A percentile compares a stretch with the other conserved stretches of the same genome.
phyloP scores from a whole-genome alignment of 176 grass and related monocot genomes.

The Oryza glumipatula region DNA sequence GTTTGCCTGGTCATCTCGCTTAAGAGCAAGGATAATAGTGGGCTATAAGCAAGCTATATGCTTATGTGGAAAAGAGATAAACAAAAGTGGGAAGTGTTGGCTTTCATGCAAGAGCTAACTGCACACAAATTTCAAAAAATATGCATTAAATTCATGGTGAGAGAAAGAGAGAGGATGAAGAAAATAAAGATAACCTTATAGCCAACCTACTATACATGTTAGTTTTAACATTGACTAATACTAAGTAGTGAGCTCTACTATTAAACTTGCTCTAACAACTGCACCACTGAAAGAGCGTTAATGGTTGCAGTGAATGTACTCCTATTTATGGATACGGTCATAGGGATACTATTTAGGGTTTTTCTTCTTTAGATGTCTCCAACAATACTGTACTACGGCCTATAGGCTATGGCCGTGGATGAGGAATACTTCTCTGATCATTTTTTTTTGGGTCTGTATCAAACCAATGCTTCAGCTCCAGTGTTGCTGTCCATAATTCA shows the following conservation, averaged over 20 bases:
- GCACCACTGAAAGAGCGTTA: constrained; percentile 7
- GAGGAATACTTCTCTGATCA: background rate
- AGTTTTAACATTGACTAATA: no score
- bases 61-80: no score
- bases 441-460: background rate
- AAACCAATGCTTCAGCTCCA: background rate
- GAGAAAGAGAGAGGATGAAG: no score
- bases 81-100: no score
- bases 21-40: no score
- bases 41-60: no score
- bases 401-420: background rate
- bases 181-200: no score
- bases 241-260: no score
- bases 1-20: background rate
- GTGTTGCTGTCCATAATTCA: background rate
- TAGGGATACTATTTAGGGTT: background rate
- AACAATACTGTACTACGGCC: background rate
- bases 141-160: no score
- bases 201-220: no score
- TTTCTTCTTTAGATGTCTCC: background rate
- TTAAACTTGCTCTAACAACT: background rate
- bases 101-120: no score
- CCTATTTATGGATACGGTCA: background rate
- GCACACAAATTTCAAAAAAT: no score
- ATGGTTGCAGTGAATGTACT: background rate